Evolutionary conservation across 768 basidiomycete species (phyloP).

Genomic region (Lyophyllum atratum): DNA sequence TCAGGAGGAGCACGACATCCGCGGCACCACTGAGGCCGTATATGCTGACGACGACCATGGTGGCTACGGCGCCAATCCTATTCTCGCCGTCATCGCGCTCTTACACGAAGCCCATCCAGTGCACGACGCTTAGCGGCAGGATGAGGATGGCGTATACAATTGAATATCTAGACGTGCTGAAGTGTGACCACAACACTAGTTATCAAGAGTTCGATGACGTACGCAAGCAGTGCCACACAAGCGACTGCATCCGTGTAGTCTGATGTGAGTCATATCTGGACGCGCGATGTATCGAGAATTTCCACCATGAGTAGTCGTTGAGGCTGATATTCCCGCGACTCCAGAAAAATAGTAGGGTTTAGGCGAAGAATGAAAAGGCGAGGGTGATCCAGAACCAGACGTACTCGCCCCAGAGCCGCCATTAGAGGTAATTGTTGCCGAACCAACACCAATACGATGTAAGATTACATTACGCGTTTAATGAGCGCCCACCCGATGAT

Average conservation of each 20-base stretch:
- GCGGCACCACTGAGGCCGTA: conserved; percentile 2
- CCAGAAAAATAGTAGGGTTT: conserved; percentile 15
- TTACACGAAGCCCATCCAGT: conserved; percentile 12
- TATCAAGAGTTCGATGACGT: background rate
- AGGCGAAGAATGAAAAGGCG: conserved; percentile 31
- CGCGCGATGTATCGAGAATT: conserved; percentile 2
- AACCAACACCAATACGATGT: conserved; percentile 50
- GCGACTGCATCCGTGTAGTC: conserved; percentile 3
- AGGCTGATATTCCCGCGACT: conserved; percentile 6
- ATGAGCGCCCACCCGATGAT: no score
- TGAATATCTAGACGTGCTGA: background rate
- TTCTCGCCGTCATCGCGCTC: conserved; percentile 6
- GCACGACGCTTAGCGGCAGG: conserved; percentile 8
- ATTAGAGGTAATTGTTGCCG: conserved; percentile 24
- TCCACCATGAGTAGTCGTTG: conserved; percentile 2
- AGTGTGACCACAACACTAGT: no score
- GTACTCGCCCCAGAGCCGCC: conserved; percentile 43
- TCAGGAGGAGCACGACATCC: conserved; percentile 9
- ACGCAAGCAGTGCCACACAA: conserved; percentile 11
- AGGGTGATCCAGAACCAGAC: conserved; percentile 48
- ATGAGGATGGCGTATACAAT: conserved; percentile 9
- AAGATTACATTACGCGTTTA: background rate
- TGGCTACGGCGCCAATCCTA: conserved; percentile 3
- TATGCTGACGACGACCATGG: conserved; percentile 5
- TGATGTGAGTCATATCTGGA: background rate